Base-by-base conservation (phyloP, 768 basidiomycete species). In the Suillus decipiens region DNA sequence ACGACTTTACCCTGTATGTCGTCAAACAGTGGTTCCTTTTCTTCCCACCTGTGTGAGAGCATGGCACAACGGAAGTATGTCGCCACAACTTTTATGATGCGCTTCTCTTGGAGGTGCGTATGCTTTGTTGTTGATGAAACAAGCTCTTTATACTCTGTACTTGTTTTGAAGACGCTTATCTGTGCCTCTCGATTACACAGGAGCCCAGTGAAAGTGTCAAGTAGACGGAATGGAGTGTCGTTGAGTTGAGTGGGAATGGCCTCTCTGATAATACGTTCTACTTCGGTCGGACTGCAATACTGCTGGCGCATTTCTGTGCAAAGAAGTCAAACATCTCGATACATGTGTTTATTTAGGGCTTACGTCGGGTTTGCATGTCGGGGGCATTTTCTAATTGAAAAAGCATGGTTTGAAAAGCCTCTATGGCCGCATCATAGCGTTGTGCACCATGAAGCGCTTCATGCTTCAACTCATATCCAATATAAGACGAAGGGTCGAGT, bases 21-120 rank as follows among this genome's bases (percentile, higher is more conserved):
- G 0, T 11, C 2, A 0, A 53, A 17, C 5, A 19, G 31, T 5
- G 51, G 31, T 4, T 53, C 51, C 9, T 53, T 33, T 2, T 19
- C 51, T 33, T 53, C 51, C 51, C 51, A 53, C 31, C 51, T 9
- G 17, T 53, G 51, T 33, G 51, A 53, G 17, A 53, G 51, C 51
- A 53, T 53, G 51, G 19, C 51, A 33, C 51, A 53, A 11, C 31
- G 51, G 19, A 53, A 53, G 51, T 53, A 53, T 17, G 9, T 53
- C 51, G 9, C 10, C 17, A 53, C 51, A 31, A 53, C 51, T 53
- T 33, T 11, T 33, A 10, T 10, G 9, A 33, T 33, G 17, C 28
- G 51, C 10, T 53, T 31, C 17, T 6, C 33, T 53, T 2, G 51
- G 19, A 53, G 50, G 28, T 33, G 9, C 5, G 17, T 5, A 53